Percentiles rank a stretch among this genome's conserved stretches.
Conservation (phyloP, 192 early-diverging fungal species). For the Entomortierella parvispora region DNA sequence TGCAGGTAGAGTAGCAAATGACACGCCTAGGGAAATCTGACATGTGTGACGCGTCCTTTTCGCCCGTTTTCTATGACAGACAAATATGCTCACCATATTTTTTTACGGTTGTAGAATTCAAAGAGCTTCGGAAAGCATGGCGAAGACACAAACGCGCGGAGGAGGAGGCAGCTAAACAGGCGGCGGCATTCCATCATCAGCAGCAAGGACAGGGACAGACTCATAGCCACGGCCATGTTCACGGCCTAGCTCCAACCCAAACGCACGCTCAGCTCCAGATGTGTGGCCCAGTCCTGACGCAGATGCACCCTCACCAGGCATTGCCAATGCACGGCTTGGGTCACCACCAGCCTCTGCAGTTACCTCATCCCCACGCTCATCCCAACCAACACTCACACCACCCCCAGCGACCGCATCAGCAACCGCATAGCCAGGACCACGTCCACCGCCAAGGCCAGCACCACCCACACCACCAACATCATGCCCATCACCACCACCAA, state of each 20-base stretch:
- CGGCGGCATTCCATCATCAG: slow-evolving; percentile 30
- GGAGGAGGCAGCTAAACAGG: slow-evolving; percentile 51
- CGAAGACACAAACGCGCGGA: slow-evolving; percentile 65
- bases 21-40: too few species aligned
- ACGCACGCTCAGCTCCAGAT: slow-evolving; percentile 25
- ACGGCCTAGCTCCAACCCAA: slow-evolving; percentile 27
- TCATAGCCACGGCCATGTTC: too few species aligned
- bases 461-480: slow-evolving; percentile 12
- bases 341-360: slow-evolving; percentile 45
- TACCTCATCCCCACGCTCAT: slow-evolving; percentile 42
- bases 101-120: too few species aligned
- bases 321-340: slow-evolving; percentile 27
- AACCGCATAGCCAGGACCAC: too few species aligned
- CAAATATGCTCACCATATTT: too few species aligned
- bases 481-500: slow-evolving; percentile 34
- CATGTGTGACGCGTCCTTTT: too few species aligned
- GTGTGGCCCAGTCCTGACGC: slow-evolving; percentile 33
- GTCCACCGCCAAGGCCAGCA: too few species aligned
- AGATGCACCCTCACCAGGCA: slow-evolving; percentile 12
- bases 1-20: slow-evolving; percentile 39
- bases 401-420: too few species aligned
- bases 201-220: too few species aligned
- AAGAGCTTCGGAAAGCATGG: slow-evolving; percentile 68
- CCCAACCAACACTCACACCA: slow-evolving; percentile 37
- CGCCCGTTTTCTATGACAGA: too few species aligned